Conservation (phyloP, 208 protist species). For the Endotrypanum monterogeii region DNA sequence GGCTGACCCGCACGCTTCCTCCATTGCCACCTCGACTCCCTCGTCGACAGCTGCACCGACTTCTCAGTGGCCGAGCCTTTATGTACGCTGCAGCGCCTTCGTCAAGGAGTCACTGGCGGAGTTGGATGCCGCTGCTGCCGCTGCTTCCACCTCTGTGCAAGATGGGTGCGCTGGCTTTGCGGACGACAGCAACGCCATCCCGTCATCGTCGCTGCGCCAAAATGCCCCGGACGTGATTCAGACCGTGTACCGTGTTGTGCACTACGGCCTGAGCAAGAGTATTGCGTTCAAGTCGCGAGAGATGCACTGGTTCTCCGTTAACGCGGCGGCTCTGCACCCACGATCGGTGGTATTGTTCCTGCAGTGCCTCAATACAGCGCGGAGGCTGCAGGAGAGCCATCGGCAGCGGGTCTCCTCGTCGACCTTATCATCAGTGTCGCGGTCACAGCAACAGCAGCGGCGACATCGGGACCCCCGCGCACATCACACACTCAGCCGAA, state of each 20-base stretch:
- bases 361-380: background rate
- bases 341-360: background rate
- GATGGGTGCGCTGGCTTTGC: background rate
- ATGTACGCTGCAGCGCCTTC: background rate
- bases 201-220: background rate
- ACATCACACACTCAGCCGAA: background rate
- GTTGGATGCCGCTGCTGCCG: background rate
- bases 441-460: background rate
- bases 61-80: constrained; percentile 19
- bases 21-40: background rate
- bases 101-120: background rate
- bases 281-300: background rate
- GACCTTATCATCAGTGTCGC: background rate
- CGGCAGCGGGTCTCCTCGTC: background rate
- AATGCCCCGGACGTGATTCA: constrained; percentile 6
- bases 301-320: background rate
- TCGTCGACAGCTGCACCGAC: background rate
- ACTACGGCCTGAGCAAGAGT: background rate
- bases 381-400: background rate
- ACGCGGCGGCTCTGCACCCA: constrained; percentile 6
- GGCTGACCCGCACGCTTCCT: constrained; percentile 21
- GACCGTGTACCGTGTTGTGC: background rate
- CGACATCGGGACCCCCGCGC: background rate
- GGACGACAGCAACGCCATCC: background rate
- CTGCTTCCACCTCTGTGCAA: background rate